Conservation (phyloP, 2,329 filamentous ascomycete genomes). For the Pestalotiopsis sp. region DNA sequence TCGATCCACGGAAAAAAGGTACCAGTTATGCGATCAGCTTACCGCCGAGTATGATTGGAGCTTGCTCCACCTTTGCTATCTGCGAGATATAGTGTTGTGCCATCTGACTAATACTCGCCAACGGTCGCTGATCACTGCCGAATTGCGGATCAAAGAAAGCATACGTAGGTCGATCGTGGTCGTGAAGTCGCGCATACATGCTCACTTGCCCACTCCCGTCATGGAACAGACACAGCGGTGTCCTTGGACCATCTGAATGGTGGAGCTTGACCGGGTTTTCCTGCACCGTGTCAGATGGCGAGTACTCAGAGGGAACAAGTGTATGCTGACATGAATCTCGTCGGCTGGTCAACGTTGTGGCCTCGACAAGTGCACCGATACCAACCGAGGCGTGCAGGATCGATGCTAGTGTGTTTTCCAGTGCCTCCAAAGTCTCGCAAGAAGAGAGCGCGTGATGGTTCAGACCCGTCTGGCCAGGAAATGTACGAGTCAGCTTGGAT, state of each 20-base stretch:
- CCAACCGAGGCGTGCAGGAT: constrained; percentile 7
- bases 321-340: constrained; percentile 3
- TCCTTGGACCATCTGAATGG: not conserved
- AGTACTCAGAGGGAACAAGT: not conserved
- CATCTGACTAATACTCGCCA: constrained; percentile 16
- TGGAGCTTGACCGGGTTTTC: not conserved
- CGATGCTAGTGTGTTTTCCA: constrained; percentile 7
- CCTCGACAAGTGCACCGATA: not conserved
- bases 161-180: constrained; percentile 12
- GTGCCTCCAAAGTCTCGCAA: constrained; percentile 8
- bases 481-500: constrained; percentile 6
- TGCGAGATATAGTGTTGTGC: constrained; percentile 16
- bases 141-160: constrained; percentile 15
- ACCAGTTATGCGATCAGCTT: not conserved
- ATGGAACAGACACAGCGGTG: constrained; percentile 13
- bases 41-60: constrained; percentile 11
- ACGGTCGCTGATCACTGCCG: constrained; percentile 9
- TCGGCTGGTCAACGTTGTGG: not conserved
- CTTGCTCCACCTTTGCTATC: not conserved
- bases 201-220: constrained; percentile 15
- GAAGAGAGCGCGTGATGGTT: constrained; percentile 10
- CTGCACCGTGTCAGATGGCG: constrained; percentile 7
- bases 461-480: constrained; percentile 12
- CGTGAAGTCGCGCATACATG: constrained; percentile 14
- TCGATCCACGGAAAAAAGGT: not conserved